phyloP scores from a whole-genome alignment of 345 rosid species.

The Chamaenerion angustifolium region DNA sequence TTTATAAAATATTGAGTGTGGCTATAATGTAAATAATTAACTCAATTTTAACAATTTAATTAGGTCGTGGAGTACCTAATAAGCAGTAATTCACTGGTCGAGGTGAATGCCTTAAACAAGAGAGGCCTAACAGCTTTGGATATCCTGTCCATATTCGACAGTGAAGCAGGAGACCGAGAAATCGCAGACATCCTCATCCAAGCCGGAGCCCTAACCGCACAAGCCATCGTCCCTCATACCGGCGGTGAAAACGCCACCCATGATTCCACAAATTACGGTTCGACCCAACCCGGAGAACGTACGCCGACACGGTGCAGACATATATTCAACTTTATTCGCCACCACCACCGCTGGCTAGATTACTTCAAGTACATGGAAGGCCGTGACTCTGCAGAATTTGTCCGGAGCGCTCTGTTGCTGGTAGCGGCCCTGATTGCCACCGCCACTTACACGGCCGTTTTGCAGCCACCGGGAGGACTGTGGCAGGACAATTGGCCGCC shows the following conservation, averaged over 20 bases:
- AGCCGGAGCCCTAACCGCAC: slow-evolving; percentile 11
- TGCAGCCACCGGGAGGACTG: slow-evolving; percentile 22
- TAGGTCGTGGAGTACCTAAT: slow-evolving; percentile 15
- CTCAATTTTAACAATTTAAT: not conserved
- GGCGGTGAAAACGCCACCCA: no score
- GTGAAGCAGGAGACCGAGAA: slow-evolving; percentile 17
- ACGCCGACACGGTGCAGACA: not conserved
- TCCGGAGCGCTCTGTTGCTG: slow-evolving; percentile 14
- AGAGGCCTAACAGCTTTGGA: slow-evolving; percentile 19
- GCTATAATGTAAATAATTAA: no score
- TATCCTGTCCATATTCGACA: slow-evolving; percentile 9
- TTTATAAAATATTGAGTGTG: no score
- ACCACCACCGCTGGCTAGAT: slow-evolving; percentile 6
- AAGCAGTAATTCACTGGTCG: slow-evolving; percentile 4
- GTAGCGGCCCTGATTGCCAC: slow-evolving; percentile 20
- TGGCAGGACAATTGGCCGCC: slow-evolving; percentile 20
- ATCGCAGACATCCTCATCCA: slow-evolving; percentile 12
- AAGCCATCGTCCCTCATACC: not conserved
- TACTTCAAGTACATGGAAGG: slow-evolving; percentile 15
- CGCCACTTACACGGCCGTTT: slow-evolving; percentile 25
- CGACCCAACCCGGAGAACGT: no score
- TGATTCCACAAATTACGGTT: no score
- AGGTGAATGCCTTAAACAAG: slow-evolving; percentile 15
- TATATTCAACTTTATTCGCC: not conserved
- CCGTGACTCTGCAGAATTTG: slow-evolving; percentile 13